phyloP scores from a whole-genome alignment of 75 land plant species.

The Cupressus sempervirens region DNA sequence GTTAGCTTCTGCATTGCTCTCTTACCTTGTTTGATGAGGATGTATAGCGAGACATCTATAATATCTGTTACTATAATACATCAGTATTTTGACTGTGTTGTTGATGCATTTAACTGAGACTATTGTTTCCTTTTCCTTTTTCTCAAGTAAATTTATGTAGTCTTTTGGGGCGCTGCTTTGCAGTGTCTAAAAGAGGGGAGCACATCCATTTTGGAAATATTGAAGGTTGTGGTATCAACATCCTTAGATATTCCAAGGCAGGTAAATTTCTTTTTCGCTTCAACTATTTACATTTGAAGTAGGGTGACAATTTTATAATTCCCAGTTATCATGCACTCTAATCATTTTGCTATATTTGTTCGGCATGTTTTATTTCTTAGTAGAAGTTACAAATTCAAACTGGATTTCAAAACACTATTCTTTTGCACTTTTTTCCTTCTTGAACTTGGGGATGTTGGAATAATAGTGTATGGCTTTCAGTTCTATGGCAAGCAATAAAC shows the following conservation, averaged over 20 bases:
- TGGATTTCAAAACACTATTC: neutral
- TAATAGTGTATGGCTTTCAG: neutral
- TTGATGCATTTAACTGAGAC: neutral
- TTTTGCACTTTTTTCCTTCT: neutral
- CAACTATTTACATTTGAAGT: neutral
- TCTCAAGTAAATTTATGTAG: constrained; percentile 1
- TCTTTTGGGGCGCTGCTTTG: constrained; percentile 16
- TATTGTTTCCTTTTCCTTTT: neutral
- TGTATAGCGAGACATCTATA: neutral
- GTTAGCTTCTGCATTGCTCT: constrained; percentile 32
- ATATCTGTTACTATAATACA: neutral
- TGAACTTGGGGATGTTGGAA: neutral
- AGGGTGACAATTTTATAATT: neutral
- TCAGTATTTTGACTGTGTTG: neutral
- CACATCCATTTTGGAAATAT: constrained; percentile 69
- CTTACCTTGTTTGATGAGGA: neutral
- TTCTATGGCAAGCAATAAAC: neutral
- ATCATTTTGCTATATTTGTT: too few species aligned
- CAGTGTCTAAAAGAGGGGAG: constrained; percentile 73
- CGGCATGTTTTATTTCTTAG: neutral
- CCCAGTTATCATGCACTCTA: neutral
- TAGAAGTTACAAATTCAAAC: neutral
- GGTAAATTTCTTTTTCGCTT: constrained; percentile 30
- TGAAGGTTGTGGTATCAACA: constrained; percentile 61
- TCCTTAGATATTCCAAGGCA: constrained; percentile 71